Base-by-base conservation (phyloP, 805 yeast species). In the Blastobotrys terrestris region DNA sequence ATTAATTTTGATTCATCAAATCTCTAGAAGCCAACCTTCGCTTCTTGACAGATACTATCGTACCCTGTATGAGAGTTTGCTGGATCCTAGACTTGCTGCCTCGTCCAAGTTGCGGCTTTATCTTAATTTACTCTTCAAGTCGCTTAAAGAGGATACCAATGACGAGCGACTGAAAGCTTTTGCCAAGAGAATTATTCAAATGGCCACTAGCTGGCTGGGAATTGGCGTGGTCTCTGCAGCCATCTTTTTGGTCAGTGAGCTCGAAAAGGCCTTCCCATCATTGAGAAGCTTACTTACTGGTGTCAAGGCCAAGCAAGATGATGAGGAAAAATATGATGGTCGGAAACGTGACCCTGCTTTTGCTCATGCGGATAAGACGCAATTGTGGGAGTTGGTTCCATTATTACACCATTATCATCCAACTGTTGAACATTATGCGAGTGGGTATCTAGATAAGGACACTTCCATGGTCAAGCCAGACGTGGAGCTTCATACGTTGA, bases 101-200 rank as follows among this genome's bases (percentile, higher is more conserved):
- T 86, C 97, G 0, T 87, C 98, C 1, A 94, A 94, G 67, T 96
- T 92, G 69, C 89, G 95, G 60, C 85, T 94, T 54, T 94, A 90
- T 67, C 74, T 94, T 72, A 91, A 92, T 66, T 74, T 94, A 63
- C 72, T 94, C 49, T 90, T 81, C 77, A 89, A 87, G 67, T 80
- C 97, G 0, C 72, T 94, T 69, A 87, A 86, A 65, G 76, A 77
- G 53, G 98, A 91, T 63, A 73, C 77, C 50, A 73, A 77, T 47
- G 66, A 68, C 20, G 74, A 78, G 14, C 77, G 98, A 61, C 86
- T 89, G 4, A 72, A 84, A 65, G 95, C 99, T 0, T 92, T 94
- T 68, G 94, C 87, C 46, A 94, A 94, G 71, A 78, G 99, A 72
- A 81, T 90, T 49, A 73, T 87, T 43, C 98, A 94, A 69, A 79